Base-by-base conservation (phyloP, 2,329 filamentous ascomycete species). In the Sphaerulina populicola region DNA sequence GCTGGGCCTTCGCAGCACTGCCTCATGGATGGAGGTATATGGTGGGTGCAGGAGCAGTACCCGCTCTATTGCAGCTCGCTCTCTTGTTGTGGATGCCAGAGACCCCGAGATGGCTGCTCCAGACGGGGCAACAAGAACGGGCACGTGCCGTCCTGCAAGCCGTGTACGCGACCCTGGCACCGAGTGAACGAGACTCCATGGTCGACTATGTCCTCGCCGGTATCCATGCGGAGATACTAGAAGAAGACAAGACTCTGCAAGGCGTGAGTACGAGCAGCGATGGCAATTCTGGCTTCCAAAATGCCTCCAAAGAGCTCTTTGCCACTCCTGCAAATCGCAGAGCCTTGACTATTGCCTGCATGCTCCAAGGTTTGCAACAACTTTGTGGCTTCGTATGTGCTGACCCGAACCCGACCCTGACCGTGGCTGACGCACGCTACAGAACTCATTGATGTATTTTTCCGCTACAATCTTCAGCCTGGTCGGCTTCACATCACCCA, bases 291-390 rank as follows among this genome's bases (percentile, higher is more conserved):
- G 35, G 48, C 9, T 43, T 61, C 9, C 47, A 36, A 9, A 29
- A 38, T 10, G 51, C 50, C 0, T 31, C 49, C 29, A 56, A 49
- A 12, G 77, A 79, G 58, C 62, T 74, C 6, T 30, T 70, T 15
- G 41, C 54, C 7, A 59, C 69, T 1, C 66, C 64, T 5, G 69
- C 78, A 51, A 86, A 88, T 61, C 74, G 83, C 46, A 79, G 88
- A 54, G 90, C 91, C 0, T 69, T 96, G 64, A 78, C 78, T 0
- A 93, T 96, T 64, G 88, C 90, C 1, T 94, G 89, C 69, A 78
- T 93, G 57, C 75, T 96, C 2, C 90, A 96, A 64, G 88, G 82
- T 0, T 72, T 94, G 6, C 91, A 96, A 69, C 91, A 97, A 67
- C 76, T 58, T 15, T 61, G 53, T 37, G 58, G 58, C 14, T 60